A percentile compares a stretch with the other conserved stretches of the same genome.
Evolutionary conservation across 805 yeast genomes (phyloP).

Genomic region (Wickerhamomyces subpelliculosus): DNA sequence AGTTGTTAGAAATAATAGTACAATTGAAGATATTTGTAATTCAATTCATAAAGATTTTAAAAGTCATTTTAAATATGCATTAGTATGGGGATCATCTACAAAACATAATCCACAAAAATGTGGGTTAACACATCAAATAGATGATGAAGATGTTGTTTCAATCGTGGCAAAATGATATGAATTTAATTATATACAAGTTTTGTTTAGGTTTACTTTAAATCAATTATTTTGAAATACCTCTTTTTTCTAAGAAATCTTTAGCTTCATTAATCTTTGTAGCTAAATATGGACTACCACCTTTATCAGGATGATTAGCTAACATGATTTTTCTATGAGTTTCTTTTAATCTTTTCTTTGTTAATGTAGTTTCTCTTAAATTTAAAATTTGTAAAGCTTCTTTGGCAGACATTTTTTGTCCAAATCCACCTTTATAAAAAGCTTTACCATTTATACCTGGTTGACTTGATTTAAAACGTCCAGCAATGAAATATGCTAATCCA

Average conservation of each 20-base stretch:
- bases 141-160: conserved; percentile 93
- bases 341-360: conserved; percentile 58
- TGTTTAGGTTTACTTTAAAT: neutral
- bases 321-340: conserved; percentile 78
- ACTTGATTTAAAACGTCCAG: conserved; percentile 55
- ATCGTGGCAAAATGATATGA: conserved; percentile 65
- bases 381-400: conserved; percentile 84
- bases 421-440: conserved; percentile 74
- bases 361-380: conserved; percentile 60
- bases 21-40: conserved; percentile 85
- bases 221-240: conserved; percentile 20
- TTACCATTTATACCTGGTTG: conserved; percentile 35
- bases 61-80: conserved; percentile 85
- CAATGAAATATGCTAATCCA: conserved; percentile 53
- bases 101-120: conserved; percentile 97
- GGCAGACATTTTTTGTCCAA: conserved; percentile 84
- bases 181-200: neutral
- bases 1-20: conserved; percentile 76
- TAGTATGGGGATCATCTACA: conserved; percentile 95
- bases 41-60: conserved; percentile 90
- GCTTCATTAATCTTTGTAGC: conserved; percentile 94
- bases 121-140: conserved; percentile 74
- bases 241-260: conserved; percentile 67
- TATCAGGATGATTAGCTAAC: conserved; percentile 90
- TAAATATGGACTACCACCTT: conserved; percentile 84